Evolutionary conservation across 2,329 filamentous ascomycete species (phyloP).

Genomic region (Dothistroma septosporum): DNA sequence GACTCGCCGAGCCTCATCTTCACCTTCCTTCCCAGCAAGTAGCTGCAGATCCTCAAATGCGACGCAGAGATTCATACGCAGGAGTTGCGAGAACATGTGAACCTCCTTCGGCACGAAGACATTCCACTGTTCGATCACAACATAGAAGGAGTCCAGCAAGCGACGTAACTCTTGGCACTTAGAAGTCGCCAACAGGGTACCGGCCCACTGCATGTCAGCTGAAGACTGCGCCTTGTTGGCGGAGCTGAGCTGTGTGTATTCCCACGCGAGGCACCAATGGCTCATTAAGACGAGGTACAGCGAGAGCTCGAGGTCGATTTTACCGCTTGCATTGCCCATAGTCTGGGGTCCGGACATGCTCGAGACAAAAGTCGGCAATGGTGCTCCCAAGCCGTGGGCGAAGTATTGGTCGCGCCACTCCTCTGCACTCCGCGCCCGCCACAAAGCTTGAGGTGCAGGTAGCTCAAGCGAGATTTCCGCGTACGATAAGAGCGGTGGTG

Average conservation of each 20-base stretch:
- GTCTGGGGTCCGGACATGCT: conserved; percentile 17
- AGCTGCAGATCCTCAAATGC: conserved; percentile 22
- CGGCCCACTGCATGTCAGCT: conserved; percentile 16
- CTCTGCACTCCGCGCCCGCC: conserved; percentile 15
- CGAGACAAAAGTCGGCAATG: conserved; percentile 16
- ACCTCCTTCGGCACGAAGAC: conserved; percentile 21
- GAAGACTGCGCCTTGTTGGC: conserved; percentile 22
- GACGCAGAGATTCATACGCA: conserved; percentile 23
- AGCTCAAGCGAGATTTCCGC: conserved; percentile 21
- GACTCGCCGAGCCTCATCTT: conserved; percentile 21
- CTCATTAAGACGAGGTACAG: conserved; percentile 19
- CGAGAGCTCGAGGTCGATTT: conserved; percentile 19
- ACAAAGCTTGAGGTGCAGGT: conserved; percentile 16
- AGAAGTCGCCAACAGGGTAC: conserved; percentile 17
- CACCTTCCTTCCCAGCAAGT: conserved; percentile 22
- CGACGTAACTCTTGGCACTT: conserved; percentile 17
- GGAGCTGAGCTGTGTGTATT: conserved; percentile 20
- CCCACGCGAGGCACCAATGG: conserved; percentile 19
- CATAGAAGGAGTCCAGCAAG: conserved; percentile 19
- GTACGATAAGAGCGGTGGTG: conserved; percentile 19
- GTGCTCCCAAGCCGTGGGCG: conserved; percentile 9
- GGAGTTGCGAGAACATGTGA: conserved; percentile 20
- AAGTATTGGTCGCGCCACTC: conserved; percentile 22
- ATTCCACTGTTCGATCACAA: conserved; percentile 18
- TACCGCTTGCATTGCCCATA: conserved; percentile 10